Evolutionary conservation across 768 basidiomycete genomes (phyloP), one percentile per base, ranked within the genome.

Genomic region (Xanthoconium purpureum): DNA sequence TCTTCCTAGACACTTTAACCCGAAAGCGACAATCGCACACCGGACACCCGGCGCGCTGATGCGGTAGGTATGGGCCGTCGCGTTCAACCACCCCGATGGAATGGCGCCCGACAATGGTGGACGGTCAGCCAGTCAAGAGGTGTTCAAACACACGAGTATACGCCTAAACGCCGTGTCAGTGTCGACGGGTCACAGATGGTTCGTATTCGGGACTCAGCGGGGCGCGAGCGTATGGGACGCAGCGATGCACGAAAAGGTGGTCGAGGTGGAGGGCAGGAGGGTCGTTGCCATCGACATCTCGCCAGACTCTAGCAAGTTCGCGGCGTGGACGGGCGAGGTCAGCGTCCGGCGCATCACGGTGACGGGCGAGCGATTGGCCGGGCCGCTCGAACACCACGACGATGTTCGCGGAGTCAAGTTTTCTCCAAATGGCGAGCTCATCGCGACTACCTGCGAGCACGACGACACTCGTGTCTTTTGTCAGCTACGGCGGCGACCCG

Each of bases 261-360:
- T 24, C 33, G 20, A 48, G 7, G 20, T 58, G 17, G 56, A 58
- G 8, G 20, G 11, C 14, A 37, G 20, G 24, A 13, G 28, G 7
- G 32, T 18, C 8, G 38, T 35, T 15, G 40, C 39, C 0, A 35
- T 51, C 45, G 45, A 59, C 3, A 14, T 49, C 11, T 42, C 40
- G 5, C 46, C 56, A 0, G 49, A 57, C 28, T 52, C 58, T 14
- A 47, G 46, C 40, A 33, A 29, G 47, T 48, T 58, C 8, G 46
- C 40, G 14, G 58, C 50, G 24, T 50, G 55, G 13, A 39, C 32
- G 2, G 13, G 5, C 3, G 28, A 33, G 7, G 45, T 37, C 14
- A 38, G 11, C 39, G 5, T 59, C 8, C 58, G 50, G 56, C 13
- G 13, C 15, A 44, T 59, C 15, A 0, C 11, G n/a, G 24, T 2